phyloP scores from a whole-genome alignment of 805 yeast species.

The Lipomyces starkeyi region DNA sequence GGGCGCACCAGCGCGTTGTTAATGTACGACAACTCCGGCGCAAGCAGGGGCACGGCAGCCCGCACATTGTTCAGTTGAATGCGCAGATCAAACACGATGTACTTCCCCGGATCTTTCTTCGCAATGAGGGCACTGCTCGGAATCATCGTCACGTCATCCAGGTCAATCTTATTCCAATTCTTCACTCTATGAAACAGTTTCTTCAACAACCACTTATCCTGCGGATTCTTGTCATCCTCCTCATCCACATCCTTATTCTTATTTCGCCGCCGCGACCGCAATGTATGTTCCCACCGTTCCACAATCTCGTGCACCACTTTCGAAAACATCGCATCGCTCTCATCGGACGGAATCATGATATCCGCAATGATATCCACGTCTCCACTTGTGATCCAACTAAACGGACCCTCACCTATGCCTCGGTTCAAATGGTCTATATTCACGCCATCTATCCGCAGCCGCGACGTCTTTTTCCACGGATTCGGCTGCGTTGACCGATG shows the following conservation, averaged over 20 bases:
- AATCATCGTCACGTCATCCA: conserved; percentile 9
- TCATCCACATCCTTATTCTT: conserved; percentile 28
- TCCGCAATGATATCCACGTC: conserved; percentile 94
- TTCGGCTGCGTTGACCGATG: conserved; percentile 56
- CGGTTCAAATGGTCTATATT: conserved; percentile 87
- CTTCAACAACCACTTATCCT: conserved; percentile 1
- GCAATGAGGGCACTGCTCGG: neutral
- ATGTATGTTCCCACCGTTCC: conserved; percentile 50
- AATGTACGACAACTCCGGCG: conserved; percentile 86
- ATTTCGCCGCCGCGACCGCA: conserved; percentile 33
- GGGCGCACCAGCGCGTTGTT: conserved; percentile 93
- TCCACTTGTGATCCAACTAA: conserved; percentile 96
- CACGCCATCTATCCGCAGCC: conserved; percentile 83
- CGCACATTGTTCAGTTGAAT: conserved; percentile 82
- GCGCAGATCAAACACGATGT: conserved; percentile 76
- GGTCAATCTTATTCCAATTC: conserved; percentile 14
- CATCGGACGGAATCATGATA: conserved; percentile 75
- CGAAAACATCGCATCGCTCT: conserved; percentile 54
- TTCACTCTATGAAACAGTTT: neutral
- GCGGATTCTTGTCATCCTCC: conserved; percentile 26
- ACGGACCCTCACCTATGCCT: conserved; percentile 85
- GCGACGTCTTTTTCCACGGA: conserved; percentile 70
- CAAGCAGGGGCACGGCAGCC: conserved; percentile 86
- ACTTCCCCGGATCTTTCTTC: conserved; percentile 24
- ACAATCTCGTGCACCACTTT: conserved; percentile 48